phyloP scores from a whole-genome alignment of 768 basidiomycete species.

The Lactarius quietus region DNA sequence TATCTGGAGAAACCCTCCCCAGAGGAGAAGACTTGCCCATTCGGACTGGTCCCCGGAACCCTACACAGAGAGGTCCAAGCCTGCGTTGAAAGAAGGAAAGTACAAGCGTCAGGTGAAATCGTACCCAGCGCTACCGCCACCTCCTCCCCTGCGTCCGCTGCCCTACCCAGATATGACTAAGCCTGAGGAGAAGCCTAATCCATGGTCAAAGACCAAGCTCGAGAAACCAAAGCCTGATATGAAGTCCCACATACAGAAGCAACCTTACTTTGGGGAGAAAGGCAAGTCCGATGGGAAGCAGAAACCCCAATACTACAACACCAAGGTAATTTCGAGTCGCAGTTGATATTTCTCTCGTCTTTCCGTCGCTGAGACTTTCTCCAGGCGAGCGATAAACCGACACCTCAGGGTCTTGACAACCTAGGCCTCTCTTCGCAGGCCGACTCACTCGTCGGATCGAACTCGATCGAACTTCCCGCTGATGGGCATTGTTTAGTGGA shows the following conservation, averaged over 20 bases:
- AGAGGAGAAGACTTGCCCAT: slow-evolving; percentile 4
- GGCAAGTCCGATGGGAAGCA: slow-evolving; percentile 1
- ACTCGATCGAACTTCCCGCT: background rate
- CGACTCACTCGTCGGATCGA: background rate
- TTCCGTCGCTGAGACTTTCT: background rate
- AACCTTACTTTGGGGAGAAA: background rate
- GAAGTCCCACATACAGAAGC: background rate
- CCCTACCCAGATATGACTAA: background rate
- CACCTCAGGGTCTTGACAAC: background rate
- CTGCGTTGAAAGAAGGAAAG: background rate
- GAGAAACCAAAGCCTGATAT: background rate
- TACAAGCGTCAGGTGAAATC: background rate
- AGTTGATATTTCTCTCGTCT: background rate
- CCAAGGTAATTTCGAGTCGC: background rate
- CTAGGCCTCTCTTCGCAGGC: background rate
- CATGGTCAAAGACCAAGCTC: background rate
- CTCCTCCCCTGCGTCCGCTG: background rate
- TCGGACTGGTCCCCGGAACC: background rate
- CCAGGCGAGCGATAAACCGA: background rate
- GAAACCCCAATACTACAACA: background rate
- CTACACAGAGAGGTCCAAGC: background rate
- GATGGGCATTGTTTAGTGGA: background rate
- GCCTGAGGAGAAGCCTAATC: background rate
- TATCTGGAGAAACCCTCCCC: background rate
- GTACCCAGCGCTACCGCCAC: background rate